phyloP scores from a whole-genome alignment of 2,329 filamentous ascomycete genomes.

The Fusarium neocosmosporiellum region DNA sequence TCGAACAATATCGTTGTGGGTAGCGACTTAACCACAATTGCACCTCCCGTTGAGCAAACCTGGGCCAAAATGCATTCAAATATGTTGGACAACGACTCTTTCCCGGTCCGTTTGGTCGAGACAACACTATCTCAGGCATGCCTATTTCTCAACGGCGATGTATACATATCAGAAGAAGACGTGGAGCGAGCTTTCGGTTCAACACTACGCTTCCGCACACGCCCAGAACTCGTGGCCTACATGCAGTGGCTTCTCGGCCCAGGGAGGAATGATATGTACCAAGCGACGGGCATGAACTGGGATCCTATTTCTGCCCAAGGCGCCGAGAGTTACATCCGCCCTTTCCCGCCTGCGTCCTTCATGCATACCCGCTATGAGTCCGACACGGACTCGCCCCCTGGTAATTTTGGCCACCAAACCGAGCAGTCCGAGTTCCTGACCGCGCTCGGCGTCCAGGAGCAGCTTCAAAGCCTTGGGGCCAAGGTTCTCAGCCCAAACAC shows the following conservation, averaged over 20 bases:
- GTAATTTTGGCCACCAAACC: neutral
- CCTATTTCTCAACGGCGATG: neutral
- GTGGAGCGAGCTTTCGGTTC: conserved; percentile 3
- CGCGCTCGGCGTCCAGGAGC: neutral
- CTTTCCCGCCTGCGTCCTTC: neutral
- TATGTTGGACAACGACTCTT: neutral
- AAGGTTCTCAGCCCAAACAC: neutral
- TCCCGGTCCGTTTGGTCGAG: neutral
- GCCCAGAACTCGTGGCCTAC: neutral
- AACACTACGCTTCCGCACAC: neutral
- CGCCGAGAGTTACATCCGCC: neutral
- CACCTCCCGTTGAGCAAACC: neutral
- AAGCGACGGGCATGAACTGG: conserved; percentile 1
- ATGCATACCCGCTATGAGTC: neutral
- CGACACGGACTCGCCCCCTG: neutral
- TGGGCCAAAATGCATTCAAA: neutral
- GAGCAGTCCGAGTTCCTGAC: neutral
- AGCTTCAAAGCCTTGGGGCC: neutral
- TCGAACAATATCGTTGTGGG: neutral
- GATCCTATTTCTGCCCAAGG: neutral
- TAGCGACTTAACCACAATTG: neutral
- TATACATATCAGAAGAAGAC: neutral
- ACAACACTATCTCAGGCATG: neutral
- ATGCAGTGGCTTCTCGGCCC: neutral
- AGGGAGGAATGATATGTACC: neutral